These are phyloP conservation scores for Trichoderma atroviride DNA, from an alignment of 2,329 filamentous ascomycete species.

Conservation along the genomic window DNA sequence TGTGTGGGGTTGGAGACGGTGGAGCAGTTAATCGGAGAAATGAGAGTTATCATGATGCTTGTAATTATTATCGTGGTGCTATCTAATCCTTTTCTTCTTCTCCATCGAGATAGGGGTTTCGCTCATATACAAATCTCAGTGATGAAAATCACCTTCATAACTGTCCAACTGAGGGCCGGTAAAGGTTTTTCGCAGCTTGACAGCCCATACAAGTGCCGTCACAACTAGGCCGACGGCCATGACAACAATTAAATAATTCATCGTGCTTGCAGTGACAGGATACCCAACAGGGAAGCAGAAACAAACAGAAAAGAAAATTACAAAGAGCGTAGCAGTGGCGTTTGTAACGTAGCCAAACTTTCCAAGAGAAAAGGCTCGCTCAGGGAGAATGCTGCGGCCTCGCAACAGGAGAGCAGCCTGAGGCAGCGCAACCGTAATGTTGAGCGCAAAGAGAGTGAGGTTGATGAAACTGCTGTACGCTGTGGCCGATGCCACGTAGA, in stretches of 20 bases:
- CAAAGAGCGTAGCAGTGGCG: slow-evolving; percentile 31
- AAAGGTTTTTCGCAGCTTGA: slow-evolving; percentile 31
- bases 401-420: slow-evolving; percentile 33
- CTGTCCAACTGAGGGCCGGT: slow-evolving; percentile 29
- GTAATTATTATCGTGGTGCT: background rate
- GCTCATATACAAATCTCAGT: background rate
- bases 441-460: slow-evolving; percentile 33
- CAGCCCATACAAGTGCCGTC: slow-evolving; percentile 30
- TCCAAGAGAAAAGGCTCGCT: slow-evolving; percentile 34
- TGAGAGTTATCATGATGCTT: background rate
- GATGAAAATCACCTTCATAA: slow-evolving; percentile 5
- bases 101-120: background rate
- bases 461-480: slow-evolving; percentile 35
- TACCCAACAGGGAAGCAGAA: slow-evolving; percentile 34
- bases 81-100: background rate
- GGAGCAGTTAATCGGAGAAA: background rate
- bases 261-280: slow-evolving; percentile 30
- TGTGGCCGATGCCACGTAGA: slow-evolving; percentile 33
- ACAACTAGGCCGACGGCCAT: slow-evolving; percentile 32
- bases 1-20: background rate
- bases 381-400: slow-evolving; percentile 32
- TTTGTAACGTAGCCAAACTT: slow-evolving; percentile 33
- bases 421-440: slow-evolving; percentile 33
- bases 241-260: slow-evolving; percentile 35
- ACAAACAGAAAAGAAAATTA: slow-evolving; percentile 32